phyloP scores from a whole-genome alignment of 768 basidiomycete genomes.

The Tephrocybe sp. region DNA sequence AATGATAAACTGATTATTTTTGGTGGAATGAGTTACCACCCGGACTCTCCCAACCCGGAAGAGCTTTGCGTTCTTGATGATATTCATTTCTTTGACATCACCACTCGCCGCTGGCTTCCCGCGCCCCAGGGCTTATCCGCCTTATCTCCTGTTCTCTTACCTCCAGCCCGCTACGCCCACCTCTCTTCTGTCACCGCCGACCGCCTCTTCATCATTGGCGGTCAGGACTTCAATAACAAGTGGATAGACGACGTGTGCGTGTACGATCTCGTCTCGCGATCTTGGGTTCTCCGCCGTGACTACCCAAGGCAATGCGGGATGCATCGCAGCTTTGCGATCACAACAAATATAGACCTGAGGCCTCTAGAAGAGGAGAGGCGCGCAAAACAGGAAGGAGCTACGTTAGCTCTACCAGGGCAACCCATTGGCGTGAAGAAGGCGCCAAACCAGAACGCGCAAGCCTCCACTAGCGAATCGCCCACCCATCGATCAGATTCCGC shows the following conservation, averaged over 20 bases:
- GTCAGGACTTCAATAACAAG: conserved; percentile 90
- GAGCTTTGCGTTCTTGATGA: conserved; percentile 90
- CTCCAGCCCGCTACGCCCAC: conserved; percentile 92
- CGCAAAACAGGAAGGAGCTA: conserved; percentile 37
- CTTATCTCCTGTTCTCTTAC: conserved; percentile 49
- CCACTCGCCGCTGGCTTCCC: conserved; percentile 70
- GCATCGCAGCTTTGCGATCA: conserved; percentile 90
- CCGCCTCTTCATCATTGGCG: conserved; percentile 89
- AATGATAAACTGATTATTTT: conserved; percentile 89
- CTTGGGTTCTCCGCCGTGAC: conserved; percentile 79
- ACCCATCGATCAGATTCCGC: conserved; percentile 78
- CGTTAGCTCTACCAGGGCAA: conserved; percentile 54
- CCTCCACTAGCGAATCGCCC: conserved; percentile 60
- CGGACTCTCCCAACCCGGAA: conserved; percentile 67
- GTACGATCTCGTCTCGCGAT: conserved; percentile 70
- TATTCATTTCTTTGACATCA: conserved; percentile 84
- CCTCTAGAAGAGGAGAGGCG: conserved; percentile 62
- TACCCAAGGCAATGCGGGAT: conserved; percentile 96
- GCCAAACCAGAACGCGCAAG: conserved; percentile 41
- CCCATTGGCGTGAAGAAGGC: conserved; percentile 55
- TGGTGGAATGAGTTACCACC: conserved; percentile 92
- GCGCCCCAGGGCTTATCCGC: conserved; percentile 30
- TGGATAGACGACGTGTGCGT: conserved; percentile 95
- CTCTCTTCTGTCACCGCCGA: conserved; percentile 87
- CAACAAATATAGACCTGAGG: conserved; percentile 66